These are phyloP conservation scores for Amyloporia xantha DNA, from an alignment of 768 basidiomycete species.

Conservation along the genomic window DNA sequence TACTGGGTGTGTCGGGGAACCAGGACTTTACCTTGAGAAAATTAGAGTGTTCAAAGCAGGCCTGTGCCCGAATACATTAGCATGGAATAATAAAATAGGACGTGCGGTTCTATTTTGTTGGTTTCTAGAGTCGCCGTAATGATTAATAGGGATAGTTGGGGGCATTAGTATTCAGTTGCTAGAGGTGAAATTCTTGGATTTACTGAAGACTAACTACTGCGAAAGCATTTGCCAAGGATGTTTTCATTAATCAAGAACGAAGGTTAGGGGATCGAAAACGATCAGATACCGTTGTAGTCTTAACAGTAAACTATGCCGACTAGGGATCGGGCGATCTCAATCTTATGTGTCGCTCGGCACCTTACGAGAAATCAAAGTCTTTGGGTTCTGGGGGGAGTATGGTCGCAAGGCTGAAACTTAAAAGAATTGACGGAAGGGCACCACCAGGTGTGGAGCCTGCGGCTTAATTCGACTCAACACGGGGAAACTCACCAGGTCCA, in stretches of 20 bases:
- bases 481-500: conserved; percentile 78
- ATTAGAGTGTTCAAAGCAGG: conserved; percentile 82
- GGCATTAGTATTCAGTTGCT: conserved; percentile 76
- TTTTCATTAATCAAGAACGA: conserved; percentile 84
- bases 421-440: conserved; percentile 82
- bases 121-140: conserved; percentile 78
- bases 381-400: conserved; percentile 81
- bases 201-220: conserved; percentile 73
- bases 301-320: conserved; percentile 82
- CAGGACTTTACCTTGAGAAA: conserved; percentile 79
- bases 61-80: conserved; percentile 73
- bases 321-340: conserved; percentile 67
- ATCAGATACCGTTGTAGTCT: conserved; percentile 82
- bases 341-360: conserved; percentile 69
- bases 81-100: conserved; percentile 82
- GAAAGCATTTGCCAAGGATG: conserved; percentile 84
- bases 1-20: conserved; percentile 62
- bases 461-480: conserved; percentile 84
- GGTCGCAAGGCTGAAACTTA: conserved; percentile 74
- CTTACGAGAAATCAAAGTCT: conserved; percentile 86
- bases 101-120: conserved; percentile 78
- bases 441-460: conserved; percentile 76
- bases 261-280: conserved; percentile 82
- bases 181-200: conserved; percentile 87
- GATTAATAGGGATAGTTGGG: conserved; percentile 80